phyloP scores from a whole-genome alignment of 495 filamentous ascomycete genomes.

The Trypethelium eluteriae region DNA sequence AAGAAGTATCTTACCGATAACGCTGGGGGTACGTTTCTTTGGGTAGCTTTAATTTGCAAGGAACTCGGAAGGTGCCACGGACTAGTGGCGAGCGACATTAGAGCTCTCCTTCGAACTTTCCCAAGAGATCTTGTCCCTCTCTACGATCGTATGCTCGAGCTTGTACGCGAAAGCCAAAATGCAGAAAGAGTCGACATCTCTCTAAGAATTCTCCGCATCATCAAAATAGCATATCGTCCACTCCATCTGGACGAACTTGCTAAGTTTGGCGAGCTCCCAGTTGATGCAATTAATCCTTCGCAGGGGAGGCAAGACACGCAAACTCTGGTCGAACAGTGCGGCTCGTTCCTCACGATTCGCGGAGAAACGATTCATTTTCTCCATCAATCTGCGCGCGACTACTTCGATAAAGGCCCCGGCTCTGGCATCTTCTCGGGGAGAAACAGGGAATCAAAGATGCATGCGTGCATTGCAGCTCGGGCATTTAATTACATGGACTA shows the following conservation, averaged over 20 bases:
- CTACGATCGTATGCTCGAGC: not conserved
- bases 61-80: conserved; percentile 15
- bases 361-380: not conserved
- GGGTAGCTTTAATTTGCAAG: conserved; percentile 33
- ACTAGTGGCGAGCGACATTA: not conserved
- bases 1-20: conserved; percentile 21
- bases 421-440: not conserved
- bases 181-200: not conserved
- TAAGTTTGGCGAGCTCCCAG: not conserved
- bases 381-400: not conserved
- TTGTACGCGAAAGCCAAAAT: not conserved
- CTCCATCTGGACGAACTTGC: not conserved
- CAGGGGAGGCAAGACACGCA: not conserved
- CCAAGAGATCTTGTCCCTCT: not conserved
- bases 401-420: not conserved
- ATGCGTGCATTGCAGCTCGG: not conserved
- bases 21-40: conserved; percentile 32
- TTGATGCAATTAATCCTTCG: not conserved
- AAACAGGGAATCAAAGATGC: not conserved
- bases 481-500: not conserved
- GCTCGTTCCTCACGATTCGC: not conserved
- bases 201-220: not conserved
- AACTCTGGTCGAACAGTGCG: not conserved
- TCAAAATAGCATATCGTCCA: not conserved
- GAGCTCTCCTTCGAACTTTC: not conserved